A percentile compares a stretch with the other conserved stretches of the same genome.
These are phyloP conservation scores for Solanum pinnatisectum DNA, from an alignment of 257 asterid genomes.

Conservation along the genomic window DNA sequence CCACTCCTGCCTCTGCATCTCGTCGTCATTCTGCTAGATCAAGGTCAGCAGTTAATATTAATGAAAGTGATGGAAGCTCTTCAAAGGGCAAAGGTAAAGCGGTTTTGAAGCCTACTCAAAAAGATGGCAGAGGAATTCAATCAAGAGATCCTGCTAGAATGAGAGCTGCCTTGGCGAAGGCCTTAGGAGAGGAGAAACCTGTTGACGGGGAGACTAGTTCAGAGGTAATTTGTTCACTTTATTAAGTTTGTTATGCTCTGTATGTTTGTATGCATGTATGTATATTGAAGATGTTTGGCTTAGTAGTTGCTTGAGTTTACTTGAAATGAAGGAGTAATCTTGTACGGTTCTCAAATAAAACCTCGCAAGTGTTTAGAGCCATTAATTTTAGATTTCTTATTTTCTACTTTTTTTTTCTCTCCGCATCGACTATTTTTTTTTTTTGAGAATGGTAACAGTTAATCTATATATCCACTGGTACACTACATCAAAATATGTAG, in stretches of 20 bases:
- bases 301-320: neutral
- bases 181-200: slow-evolving; percentile 47
- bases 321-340: neutral
- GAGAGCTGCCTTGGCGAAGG: slow-evolving; percentile 77
- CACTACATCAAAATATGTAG: too few species aligned
- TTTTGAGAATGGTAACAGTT: too few species aligned
- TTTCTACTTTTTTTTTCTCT: neutral
- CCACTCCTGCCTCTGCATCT: slow-evolving; percentile 47
- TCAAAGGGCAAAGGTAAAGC: slow-evolving; percentile 90
- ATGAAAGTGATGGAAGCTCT: slow-evolving; percentile 40
- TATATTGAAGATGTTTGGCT: neutral
- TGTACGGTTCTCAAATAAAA: neutral
- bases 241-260: neutral
- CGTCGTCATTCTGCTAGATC: slow-evolving; percentile 71
- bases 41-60: slow-evolving; percentile 55
- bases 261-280: neutral
- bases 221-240: slow-evolving; percentile 47
- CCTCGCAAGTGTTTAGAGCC: neutral
- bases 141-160: slow-evolving; percentile 76
- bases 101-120: slow-evolving; percentile 57
- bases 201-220: slow-evolving; percentile 69
- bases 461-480: too few species aligned
- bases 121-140: slow-evolving; percentile 70
- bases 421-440: too few species aligned
- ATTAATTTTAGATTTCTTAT: neutral